These are phyloP conservation scores for Raddia distichophylla DNA, from an alignment of 176 grass and related monocot species.

Conservation along the genomic window DNA sequence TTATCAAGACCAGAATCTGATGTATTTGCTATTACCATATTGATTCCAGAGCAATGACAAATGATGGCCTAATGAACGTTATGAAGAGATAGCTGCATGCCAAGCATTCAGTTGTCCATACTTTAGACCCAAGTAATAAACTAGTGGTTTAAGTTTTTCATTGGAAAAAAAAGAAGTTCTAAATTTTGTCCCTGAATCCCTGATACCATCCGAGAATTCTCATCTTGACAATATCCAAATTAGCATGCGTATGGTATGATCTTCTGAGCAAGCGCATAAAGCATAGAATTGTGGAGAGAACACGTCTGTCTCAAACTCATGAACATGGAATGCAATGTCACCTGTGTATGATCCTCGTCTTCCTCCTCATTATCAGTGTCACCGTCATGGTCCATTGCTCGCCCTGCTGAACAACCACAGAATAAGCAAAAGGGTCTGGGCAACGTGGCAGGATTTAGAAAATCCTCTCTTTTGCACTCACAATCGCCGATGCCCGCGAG, in stretches of 20 bases:
- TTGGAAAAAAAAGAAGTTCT: not conserved
- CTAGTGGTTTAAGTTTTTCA: not conserved
- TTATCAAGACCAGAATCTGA: not conserved
- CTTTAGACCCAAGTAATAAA: not conserved
- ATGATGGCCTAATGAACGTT: not conserved
- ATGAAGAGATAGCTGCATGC: not conserved
- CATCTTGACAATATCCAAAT: not conserved
- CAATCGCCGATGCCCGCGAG: conserved; percentile 71
- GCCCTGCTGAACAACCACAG: conserved; percentile 51
- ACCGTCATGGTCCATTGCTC: conserved; percentile 57
- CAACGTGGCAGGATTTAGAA: not conserved
- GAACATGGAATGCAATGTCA: conserved; percentile 13
- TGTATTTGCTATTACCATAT: not conserved
- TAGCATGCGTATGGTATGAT: not conserved
- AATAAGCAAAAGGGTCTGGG: not conserved
- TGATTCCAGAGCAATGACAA: not conserved
- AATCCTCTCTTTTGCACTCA: conserved; percentile 17
- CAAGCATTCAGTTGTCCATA: not conserved
- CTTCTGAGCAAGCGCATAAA: not conserved
- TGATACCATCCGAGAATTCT: not conserved
- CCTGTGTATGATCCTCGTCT: conserved; percentile 58
- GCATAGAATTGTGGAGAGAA: not conserved
- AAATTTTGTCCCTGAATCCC: not conserved
- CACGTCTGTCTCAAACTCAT: not conserved
- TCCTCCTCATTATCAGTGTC: conserved; percentile 48